Conservation (phyloP, 768 basidiomycete species). For the Clitopilus passeckerianus region DNA sequence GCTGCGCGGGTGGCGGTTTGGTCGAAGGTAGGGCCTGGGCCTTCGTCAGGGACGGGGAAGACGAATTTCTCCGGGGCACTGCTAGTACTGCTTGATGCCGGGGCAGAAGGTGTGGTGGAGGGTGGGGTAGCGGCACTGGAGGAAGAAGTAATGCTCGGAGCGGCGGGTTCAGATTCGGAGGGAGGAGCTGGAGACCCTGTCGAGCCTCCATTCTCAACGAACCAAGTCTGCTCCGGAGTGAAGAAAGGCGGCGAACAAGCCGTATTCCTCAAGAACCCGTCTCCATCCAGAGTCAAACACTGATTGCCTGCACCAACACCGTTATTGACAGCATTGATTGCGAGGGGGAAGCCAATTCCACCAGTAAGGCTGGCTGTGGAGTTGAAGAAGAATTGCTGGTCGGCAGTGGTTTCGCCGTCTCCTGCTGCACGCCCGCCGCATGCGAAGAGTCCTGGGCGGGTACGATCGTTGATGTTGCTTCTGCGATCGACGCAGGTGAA, state of each 20-base stretch:
- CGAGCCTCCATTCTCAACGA: constrained; percentile 5
- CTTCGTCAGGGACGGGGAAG: constrained; percentile 10
- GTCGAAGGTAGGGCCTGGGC: constrained; percentile 15
- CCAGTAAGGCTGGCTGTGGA: constrained; percentile 11
- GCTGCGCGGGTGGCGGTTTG: constrained; percentile 17
- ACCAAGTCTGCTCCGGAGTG: constrained; percentile 21
- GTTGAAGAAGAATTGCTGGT: constrained; percentile 22
- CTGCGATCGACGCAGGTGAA: constrained; percentile 21
- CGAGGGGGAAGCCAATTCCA: constrained; percentile 14
- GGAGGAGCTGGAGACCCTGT: not conserved
- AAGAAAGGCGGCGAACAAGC: constrained; percentile 20
- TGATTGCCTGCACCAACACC: constrained; percentile 20
- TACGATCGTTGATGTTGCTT: constrained; percentile 18
- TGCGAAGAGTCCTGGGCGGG: constrained; percentile 21
- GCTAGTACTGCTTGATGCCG: constrained; percentile 1
- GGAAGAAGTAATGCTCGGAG: not conserved
- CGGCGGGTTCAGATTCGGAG: not conserved
- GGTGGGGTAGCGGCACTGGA: not conserved
- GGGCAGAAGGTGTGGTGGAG: not conserved
- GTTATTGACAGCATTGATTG: constrained; percentile 15
- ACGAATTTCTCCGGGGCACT: constrained; percentile 10
- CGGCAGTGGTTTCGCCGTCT: constrained; percentile 19
- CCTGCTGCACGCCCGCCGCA: constrained; percentile 23
- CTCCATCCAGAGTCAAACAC: constrained; percentile 16
- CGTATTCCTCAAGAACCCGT: constrained; percentile 20